Evolutionary conservation across 2,329 filamentous ascomycete genomes (phyloP).

Genomic region (Elsinoe fawcettii): DNA sequence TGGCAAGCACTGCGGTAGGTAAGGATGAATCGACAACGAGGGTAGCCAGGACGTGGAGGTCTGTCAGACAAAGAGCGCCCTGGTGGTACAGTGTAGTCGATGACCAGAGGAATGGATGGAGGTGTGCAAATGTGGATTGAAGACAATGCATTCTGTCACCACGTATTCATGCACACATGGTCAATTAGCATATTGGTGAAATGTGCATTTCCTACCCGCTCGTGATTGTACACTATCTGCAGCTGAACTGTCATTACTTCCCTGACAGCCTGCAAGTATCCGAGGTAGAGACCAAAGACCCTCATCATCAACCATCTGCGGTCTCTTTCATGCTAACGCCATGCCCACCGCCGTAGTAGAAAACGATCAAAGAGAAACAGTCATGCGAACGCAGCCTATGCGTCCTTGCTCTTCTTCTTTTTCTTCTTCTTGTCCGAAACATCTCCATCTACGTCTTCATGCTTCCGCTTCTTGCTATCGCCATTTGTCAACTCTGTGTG

Average conservation of each 20-base stretch:
- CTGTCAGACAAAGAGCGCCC: too few species aligned
- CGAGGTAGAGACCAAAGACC: constrained; percentile 3
- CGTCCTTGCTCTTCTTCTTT: constrained; percentile 21
- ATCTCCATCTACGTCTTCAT: constrained; percentile 15
- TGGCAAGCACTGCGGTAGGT: not conserved
- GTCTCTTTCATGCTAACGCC: constrained; percentile 11
- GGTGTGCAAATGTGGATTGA: not conserved
- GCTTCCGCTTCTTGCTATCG: constrained; percentile 15
- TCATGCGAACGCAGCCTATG: constrained; percentile 1
- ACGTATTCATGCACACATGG: not conserved
- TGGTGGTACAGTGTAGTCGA: too few species aligned
- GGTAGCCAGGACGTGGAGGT: too few species aligned
- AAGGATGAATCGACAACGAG: too few species aligned
- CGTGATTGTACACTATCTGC: constrained; percentile 11
- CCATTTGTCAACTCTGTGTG: constrained; percentile 10
- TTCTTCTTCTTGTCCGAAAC: constrained; percentile 21
- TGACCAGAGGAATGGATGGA: not conserved
- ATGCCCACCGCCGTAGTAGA: constrained; percentile 9
- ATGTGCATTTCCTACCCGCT: not conserved
- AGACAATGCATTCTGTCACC: not conserved
- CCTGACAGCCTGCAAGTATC: constrained; percentile 5
- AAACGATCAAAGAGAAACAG: not conserved
- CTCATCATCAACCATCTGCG: constrained; percentile 9
- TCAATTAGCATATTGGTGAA: not conserved
- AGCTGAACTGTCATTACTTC: constrained; percentile 2